Evolutionary conservation across 371 early-diverging fungal genomes (phyloP), one percentile per base, ranked within the genome.

Genomic region (Apophysomyces sp.): DNA sequence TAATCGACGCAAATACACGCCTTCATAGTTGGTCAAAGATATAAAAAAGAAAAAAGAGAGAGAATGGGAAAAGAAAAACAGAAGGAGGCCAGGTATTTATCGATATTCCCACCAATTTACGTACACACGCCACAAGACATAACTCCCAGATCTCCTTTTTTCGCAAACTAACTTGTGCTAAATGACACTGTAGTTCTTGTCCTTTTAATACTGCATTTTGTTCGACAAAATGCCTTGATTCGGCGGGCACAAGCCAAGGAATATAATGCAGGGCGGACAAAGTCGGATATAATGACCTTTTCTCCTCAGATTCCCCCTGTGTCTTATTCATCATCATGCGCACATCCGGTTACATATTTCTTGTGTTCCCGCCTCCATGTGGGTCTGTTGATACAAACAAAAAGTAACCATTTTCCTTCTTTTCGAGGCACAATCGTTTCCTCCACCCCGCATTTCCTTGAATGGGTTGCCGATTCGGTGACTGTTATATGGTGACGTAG

Each of bases 1-100:
- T 65, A 65, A 55, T 65, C 66, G 18, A 65, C 66, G 34, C 66
- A 65, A 30, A 64, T 64, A 36, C 34, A 49, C 13, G 62, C 51
- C 27, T 62, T 60, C 61, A 54, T 60, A 5, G n/a, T 32, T 15
- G 13, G 16, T 12, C 4, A 34, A 31, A 30, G 18, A 58, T 12
- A 41, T 1, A 44, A 28, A 12, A 28, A 37, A 40, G 27, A 57
- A 58, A 40, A 40, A n/a, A 37, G 21, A 58, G 34, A 34, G 8
- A n/a, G 9, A 34, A 34, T 4, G 18, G 31, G 51, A 30, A 49
- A 59, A 51, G 7, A 49, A 49, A 59, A 51, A 31, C 7, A 30
- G 52, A 51, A 32, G 32, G 27, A 4, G 12, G 44, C 21, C 28
- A 34, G 30, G 49, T 21, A 44, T 44, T 44, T 44, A 44, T 44